Conservation (phyloP, 2,329 filamentous ascomycete species). For the Arthrobotrys musiformis region DNA sequence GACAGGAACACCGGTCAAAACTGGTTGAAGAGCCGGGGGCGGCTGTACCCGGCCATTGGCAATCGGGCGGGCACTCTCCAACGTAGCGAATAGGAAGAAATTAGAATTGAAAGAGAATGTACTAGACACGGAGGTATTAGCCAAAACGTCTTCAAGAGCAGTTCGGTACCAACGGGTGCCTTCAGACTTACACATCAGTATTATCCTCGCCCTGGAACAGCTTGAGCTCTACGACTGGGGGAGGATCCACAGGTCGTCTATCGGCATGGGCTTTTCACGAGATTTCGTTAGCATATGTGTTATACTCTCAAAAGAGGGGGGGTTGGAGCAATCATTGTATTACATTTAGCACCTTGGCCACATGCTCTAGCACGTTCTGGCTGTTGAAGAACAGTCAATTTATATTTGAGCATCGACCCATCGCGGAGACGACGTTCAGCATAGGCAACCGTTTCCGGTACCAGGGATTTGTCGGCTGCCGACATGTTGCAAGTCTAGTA, state of each 20-base stretch:
- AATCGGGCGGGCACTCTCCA: conserved; percentile 85
- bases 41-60: conserved; percentile 79
- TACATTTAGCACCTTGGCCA: conserved; percentile 94
- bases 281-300: conserved; percentile 6
- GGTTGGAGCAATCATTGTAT: conserved; percentile 41
- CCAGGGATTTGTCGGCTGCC: conserved; percentile 42
- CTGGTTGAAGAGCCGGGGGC: conserved; percentile 78
- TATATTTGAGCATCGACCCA: conserved; percentile 81
- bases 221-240: conserved; percentile 89
- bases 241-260: conserved; percentile 90
- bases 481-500: conserved; percentile 22
- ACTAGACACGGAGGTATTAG: conserved; percentile 57
- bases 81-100: conserved; percentile 94
- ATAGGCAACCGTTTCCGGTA: conserved; percentile 53
- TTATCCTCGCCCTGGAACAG: conserved; percentile 76
- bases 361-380: conserved; percentile 94
- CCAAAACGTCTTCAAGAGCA: background rate
- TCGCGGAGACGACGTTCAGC: conserved; percentile 63
- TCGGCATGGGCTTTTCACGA: conserved; percentile 76
- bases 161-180: background rate
- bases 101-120: conserved; percentile 95
- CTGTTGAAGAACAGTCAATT: conserved; percentile 87
- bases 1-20: conserved; percentile 92
- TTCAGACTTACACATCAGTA: conserved; percentile 59
- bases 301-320: background rate